These are phyloP conservation scores for Diaporthe citrichinensis DNA, from an alignment of 2,329 filamentous ascomycete species.

Conservation along the genomic window DNA sequence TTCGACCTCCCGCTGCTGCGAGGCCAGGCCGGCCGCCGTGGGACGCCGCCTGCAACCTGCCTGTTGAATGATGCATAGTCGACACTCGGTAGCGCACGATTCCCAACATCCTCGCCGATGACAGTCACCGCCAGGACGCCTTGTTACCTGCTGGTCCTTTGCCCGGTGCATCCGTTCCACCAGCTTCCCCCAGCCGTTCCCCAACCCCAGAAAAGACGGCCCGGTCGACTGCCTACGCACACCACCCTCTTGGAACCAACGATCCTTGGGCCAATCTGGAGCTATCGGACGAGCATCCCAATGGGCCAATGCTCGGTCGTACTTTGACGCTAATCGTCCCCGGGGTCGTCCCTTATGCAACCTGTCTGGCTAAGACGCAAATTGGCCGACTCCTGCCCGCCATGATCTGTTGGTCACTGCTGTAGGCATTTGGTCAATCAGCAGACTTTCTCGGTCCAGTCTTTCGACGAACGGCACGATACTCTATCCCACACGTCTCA, in stretches of 20 bases:
- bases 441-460: neutral
- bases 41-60: neutral
- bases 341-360: conserved; percentile 40
- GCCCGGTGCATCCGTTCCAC: conserved; percentile 1
- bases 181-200: neutral
- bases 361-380: conserved; percentile 35
- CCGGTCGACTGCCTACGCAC: conserved; percentile 40
- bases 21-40: neutral
- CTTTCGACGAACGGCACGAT: neutral
- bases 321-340: conserved; percentile 44
- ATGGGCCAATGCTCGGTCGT: conserved; percentile 50
- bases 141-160: neutral
- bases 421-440: conserved; percentile 6
- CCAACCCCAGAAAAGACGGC: conserved; percentile 13
- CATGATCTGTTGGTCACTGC: conserved; percentile 5
- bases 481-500: conserved; percentile 13
- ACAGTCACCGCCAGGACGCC: no score
- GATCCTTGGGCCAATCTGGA: conserved; percentile 32
- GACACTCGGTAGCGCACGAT: neutral
- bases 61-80: neutral
- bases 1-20: conserved; percentile 16
- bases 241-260: conserved; percentile 36
- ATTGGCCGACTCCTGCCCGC: conserved; percentile 42
- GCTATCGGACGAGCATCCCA: conserved; percentile 42
- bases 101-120: neutral